A percentile compares a stretch with the other conserved stretches of the same genome.
These are phyloP conservation scores for Yamadazyma pseudoaaseri DNA, from an alignment of 1,139 yeast species.

Conservation along the genomic window DNA sequence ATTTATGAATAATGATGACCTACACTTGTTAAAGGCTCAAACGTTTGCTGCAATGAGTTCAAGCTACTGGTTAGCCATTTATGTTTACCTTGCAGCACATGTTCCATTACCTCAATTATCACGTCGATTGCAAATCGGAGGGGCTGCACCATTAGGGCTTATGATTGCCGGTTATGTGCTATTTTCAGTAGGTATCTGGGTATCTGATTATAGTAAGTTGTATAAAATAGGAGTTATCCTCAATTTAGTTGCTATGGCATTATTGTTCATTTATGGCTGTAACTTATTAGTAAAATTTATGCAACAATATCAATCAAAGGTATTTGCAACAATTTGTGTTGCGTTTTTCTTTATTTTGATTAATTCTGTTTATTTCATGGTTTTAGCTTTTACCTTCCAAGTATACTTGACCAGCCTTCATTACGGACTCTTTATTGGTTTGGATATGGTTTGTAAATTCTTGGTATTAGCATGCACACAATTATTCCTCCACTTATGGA, in stretches of 20 bases:
- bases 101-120: no score
- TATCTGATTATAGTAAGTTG: neutral
- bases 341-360: neutral
- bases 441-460: constrained; percentile 1
- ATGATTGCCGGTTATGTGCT: neutral
- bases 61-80: neutral
- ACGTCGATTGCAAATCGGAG: no score
- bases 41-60: neutral
- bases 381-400: constrained; percentile 1
- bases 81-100: no score
- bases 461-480: constrained; percentile 1
- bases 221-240: neutral
- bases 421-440: constrained; percentile 1
- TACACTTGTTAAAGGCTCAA: neutral
- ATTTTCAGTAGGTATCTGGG: neutral
- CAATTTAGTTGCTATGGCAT: neutral
- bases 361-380: constrained; percentile 1
- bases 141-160: no score
- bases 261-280: no score
- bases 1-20: neutral
- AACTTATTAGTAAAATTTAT: no score
- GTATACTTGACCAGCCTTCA: constrained; percentile 2
- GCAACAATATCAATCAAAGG: no score
- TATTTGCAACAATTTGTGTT: neutral
- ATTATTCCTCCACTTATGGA: neutral